Percentiles rank a stretch among this genome's conserved stretches.
Conservation (phyloP, 495 filamentous ascomycete genomes). For the Lasiosphaeria hispida region DNA sequence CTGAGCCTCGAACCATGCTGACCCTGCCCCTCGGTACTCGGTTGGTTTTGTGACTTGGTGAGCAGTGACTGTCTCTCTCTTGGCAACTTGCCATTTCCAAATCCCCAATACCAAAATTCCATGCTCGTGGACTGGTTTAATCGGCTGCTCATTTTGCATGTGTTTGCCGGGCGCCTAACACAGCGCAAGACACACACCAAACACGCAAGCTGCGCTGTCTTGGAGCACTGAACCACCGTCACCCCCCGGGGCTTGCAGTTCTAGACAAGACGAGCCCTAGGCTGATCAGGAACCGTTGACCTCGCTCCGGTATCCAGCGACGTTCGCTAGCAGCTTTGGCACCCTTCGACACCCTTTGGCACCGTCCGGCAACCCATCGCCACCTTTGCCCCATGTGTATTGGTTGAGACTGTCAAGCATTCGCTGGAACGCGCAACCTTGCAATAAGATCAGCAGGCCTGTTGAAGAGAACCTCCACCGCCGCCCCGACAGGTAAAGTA, state of each 20-base stretch:
- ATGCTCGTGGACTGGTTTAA: background rate
- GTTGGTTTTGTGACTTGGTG: conserved; percentile 11
- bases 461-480: conserved; percentile 4
- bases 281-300: background rate
- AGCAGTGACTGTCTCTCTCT: background rate
- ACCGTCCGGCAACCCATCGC: background rate
- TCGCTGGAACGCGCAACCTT: conserved; percentile 10
- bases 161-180: background rate
- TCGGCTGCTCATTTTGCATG: background rate
- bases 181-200: background rate
- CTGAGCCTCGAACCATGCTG: conserved; percentile 12
- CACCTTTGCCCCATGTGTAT: conserved; percentile 12
- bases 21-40: conserved; percentile 15
- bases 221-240: background rate
- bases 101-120: background rate
- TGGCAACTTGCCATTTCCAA: background rate
- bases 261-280: background rate
- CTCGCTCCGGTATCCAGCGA: background rate
- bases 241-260: background rate
- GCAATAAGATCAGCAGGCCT: conserved; percentile 12
- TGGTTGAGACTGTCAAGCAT: background rate
- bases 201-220: background rate
- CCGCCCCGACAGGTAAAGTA: background rate
- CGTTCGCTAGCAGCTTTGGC: too few species aligned
- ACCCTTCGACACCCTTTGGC: too few species aligned